Base-by-base conservation (phyloP, 83 land plant species). In the Picea abies region DNA sequence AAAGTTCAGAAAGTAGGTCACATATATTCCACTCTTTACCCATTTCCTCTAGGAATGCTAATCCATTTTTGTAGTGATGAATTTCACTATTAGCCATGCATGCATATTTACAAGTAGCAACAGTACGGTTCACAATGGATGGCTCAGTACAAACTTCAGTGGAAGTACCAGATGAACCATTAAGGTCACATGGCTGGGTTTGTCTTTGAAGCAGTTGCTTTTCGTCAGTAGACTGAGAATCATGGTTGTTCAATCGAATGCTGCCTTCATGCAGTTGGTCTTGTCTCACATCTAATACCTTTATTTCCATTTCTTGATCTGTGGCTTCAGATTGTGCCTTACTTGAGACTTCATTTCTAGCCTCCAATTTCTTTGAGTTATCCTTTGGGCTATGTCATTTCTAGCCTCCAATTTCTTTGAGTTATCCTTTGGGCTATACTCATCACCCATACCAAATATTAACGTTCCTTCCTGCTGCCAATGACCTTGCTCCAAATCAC, bases 11-110 rank as follows among this genome's bases (percentile, higher is more conserved):
- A 41, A 72, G 76, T 72, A 72, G 9, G 22, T 72, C 76, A 44
- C 76, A 72, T 44, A 72, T 44, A 44, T 44, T 41, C 76, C 76
- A 72, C 26, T 41, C 56, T 17, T 39, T 72, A 41, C 76, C 76
- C 25, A 72, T 72, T 72, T 72, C 76, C n/a, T 72, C 76, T 72
- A 72, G 44, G 52, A 72, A 44, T 44, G 76, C 49, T 72, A 72
- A 22, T 8, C 76, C 76, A 39, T 72, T 72, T 23, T 72, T 72
- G 52, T 19, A 44, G 76, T 41, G 52, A 20, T 72, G 76, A 22
- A 20, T 72, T 19, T 72, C 52, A 8, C 52, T 22, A 72, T 44
- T 72, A 8, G 4, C 44, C 11, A 49, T n/a, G 76, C 76, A 72
- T 19, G 12, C 76, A 72, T 44, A 44, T 41, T 72, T 49, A 72